These are phyloP conservation scores for Chloris gayana DNA, from an alignment of 176 grass and related monocot genomes.

Conservation along the genomic window DNA sequence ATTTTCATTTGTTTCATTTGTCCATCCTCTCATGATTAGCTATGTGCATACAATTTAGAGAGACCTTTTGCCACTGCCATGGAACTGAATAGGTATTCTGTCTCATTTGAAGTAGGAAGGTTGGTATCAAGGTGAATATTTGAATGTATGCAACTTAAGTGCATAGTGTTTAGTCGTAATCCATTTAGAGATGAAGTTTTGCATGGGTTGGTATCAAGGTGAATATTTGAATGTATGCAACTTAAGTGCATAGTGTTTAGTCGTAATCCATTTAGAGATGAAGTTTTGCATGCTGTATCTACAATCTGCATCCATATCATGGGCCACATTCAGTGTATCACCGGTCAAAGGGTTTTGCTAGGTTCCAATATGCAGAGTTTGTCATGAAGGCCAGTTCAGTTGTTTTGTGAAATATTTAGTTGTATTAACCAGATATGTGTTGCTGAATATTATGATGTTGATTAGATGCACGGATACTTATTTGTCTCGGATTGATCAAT, in stretches of 20 bases:
- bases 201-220: neutral
- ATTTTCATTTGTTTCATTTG: conserved; percentile 7
- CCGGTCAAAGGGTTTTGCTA: conserved; percentile 7
- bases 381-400: neutral
- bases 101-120: conserved; percentile 15
- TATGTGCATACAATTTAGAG: conserved; percentile 4
- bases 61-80: conserved; percentile 17
- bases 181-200: conserved; percentile 5
- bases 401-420: neutral
- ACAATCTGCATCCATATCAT: neutral
- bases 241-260: neutral
- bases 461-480: neutral
- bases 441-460: conserved; percentile 8
- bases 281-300: neutral
- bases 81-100: neutral
- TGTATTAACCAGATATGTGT: conserved; percentile 1
- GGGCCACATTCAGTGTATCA: neutral
- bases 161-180: neutral
- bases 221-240: neutral
- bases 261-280: conserved; percentile 19
- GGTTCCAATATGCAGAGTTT: conserved; percentile 7
- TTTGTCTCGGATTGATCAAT: conserved; percentile 9
- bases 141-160: neutral
- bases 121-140: neutral
- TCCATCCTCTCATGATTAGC: neutral